Base-by-base conservation (phyloP, 305 asterid genomes). In the Andrographis paniculata region DNA sequence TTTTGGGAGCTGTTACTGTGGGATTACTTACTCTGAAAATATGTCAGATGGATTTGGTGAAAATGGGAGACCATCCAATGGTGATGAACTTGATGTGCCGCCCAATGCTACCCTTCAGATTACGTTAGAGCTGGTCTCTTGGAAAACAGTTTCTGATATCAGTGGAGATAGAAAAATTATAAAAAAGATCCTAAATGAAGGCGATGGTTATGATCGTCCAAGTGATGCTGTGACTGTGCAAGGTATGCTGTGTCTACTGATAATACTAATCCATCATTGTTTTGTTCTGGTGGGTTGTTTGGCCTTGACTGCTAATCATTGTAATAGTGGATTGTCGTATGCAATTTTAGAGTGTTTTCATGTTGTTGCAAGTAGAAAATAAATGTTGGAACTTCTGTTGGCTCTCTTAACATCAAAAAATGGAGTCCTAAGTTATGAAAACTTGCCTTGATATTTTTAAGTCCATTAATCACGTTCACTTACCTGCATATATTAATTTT, bases 21-120 rank as follows among this genome's bases (percentile, higher is more conserved):
- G 47, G 42, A n/a, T 59, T 59, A 16, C 23, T 39, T 14, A 41
- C 17, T 1, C 11, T 22, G 1, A 14, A 17, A 14, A 24, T 33
- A 20, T 27, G 6, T 58, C 76, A 84, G 95, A 84, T 66, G 95
- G 93, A 12, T 84, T 84, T 53, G 93, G 93, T 14, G 93, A 78
- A 62, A 74, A 71, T 61, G 93, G 89, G 16, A 71, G 68, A 52
- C 61, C 73, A 6, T 75, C 76, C 14, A 63, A 59, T 49, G 69
- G 66, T 45, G 72, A 62, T 38, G 72, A 64, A 20, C 67, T 66
- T 17, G 67, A 59, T 21, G 74, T 84, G 28, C 93, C 89, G 1
- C 80, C 93, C 6, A 84, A 74, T 67, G 75, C 84, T 6, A 53
- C 67, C n/a, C 36, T 80, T 46, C 66, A 60, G 43, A 76, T 84